These are phyloP conservation scores for Aspergillus sp. DNA, from an alignment of 2,329 filamentous ascomycete genomes.

Conservation along the genomic window DNA sequence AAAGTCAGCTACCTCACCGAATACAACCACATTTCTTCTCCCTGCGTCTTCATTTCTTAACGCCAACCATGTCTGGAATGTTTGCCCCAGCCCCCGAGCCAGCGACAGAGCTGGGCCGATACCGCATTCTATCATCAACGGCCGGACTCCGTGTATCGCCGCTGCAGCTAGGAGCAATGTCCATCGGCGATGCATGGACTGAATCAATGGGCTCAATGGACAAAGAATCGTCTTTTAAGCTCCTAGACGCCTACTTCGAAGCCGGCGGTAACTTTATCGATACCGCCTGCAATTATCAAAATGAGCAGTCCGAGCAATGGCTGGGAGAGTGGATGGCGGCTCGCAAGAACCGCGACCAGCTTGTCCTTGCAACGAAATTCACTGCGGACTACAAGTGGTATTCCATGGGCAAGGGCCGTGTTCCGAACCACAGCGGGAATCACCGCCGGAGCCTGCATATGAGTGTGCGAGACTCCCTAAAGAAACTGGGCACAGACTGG, in stretches of 20 bases:
- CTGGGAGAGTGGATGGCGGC: slow-evolving; percentile 63
- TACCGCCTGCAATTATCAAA: slow-evolving; percentile 60
- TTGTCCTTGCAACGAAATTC: slow-evolving; percentile 65
- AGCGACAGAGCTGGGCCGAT: slow-evolving; percentile 53
- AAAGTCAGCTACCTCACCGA: no score
- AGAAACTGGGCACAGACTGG: slow-evolving; percentile 44
- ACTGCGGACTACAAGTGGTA: slow-evolving; percentile 47
- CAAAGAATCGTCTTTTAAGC: slow-evolving; percentile 51
- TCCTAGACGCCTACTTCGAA: slow-evolving; percentile 58
- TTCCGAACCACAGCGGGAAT: slow-evolving; percentile 40
- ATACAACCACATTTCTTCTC: no score
- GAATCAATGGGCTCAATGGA: slow-evolving; percentile 55
- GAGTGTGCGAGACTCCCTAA: slow-evolving; percentile 35
- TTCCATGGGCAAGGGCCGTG: slow-evolving; percentile 31
- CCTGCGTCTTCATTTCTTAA: not conserved
- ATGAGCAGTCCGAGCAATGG: slow-evolving; percentile 55
- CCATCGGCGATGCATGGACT: slow-evolving; percentile 34
- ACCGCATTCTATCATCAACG: slow-evolving; percentile 56
- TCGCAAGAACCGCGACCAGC: slow-evolving; percentile 55
- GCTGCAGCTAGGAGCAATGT: slow-evolving; percentile 37
- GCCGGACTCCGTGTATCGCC: slow-evolving; percentile 60
- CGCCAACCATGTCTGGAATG: slow-evolving; percentile 15
- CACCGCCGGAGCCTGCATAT: slow-evolving; percentile 33
- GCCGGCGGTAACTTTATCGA: slow-evolving; percentile 67
- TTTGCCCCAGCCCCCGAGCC: slow-evolving; percentile 40